Percentiles rank a stretch among this genome's conserved stretches.
These are phyloP conservation scores for Prunus yedoensis DNA, from an alignment of 331 rosid species.

Conservation along the genomic window DNA sequence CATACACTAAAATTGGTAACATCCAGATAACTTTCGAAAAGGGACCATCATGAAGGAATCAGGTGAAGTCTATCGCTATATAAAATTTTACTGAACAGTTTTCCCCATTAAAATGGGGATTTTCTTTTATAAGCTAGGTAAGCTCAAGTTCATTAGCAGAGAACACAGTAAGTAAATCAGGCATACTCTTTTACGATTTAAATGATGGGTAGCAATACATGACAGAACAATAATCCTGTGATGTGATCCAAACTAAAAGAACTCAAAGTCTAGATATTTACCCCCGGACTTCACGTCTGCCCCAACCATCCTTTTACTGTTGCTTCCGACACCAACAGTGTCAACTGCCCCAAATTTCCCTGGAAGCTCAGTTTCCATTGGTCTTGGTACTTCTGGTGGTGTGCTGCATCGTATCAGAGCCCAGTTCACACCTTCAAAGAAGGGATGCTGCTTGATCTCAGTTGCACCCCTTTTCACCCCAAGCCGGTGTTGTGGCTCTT, in stretches of 20 bases:
- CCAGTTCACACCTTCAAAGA: slow-evolving; percentile 99
- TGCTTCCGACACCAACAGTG: slow-evolving; percentile 54
- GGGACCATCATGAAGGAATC: neutral
- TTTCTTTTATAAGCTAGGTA: slow-evolving; percentile 20
- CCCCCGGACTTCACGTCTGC: slow-evolving; percentile 89
- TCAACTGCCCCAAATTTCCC: slow-evolving; percentile 64
- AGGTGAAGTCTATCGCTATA: neutral
- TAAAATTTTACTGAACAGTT: slow-evolving; percentile 15
- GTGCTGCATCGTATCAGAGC: slow-evolving; percentile 96
- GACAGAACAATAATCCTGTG: slow-evolving; percentile 32
- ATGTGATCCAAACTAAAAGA: slow-evolving; percentile 64
- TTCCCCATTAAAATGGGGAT: slow-evolving; percentile 55
- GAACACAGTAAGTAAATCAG: slow-evolving; percentile 39
- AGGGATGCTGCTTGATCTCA: slow-evolving; percentile 96
- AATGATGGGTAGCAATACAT: slow-evolving; percentile 34
- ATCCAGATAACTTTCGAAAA: neutral
- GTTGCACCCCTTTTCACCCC: slow-evolving; percentile 98
- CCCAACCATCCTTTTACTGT: slow-evolving; percentile 84
- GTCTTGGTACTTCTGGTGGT: slow-evolving; percentile 98
- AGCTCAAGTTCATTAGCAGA: slow-evolving; percentile 34
- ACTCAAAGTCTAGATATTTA: slow-evolving; percentile 97
- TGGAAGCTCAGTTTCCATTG: slow-evolving; percentile 69
- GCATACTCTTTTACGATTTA: slow-evolving; percentile 33
- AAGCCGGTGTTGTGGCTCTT: slow-evolving; percentile 94
- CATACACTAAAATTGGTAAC: slow-evolving; percentile 12